phyloP scores from a whole-genome alignment of 1,139 yeast species.

The Blastobotrys indianensis region DNA sequence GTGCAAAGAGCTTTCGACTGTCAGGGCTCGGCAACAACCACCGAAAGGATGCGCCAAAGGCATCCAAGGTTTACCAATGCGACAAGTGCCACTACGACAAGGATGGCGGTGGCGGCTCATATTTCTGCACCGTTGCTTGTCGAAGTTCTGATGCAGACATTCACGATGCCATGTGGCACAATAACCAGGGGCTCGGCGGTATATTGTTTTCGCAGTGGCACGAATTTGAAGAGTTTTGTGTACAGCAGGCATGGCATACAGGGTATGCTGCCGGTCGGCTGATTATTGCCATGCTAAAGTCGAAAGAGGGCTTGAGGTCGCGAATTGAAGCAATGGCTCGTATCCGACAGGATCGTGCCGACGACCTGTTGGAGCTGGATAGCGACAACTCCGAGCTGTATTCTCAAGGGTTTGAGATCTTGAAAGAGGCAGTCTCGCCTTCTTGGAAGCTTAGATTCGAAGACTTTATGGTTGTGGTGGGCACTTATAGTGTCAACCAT shows the following conservation, averaged over 20 bases:
- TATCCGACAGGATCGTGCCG: conserved; percentile 62
- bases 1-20: conserved; percentile 58
- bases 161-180: conserved; percentile 60
- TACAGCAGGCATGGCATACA: conserved; percentile 62
- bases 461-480: conserved; percentile 56
- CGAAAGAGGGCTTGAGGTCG: conserved; percentile 32
- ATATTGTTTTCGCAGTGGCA: conserved; percentile 49
- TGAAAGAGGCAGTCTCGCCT: conserved; percentile 37
- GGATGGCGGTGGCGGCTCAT: conserved; percentile 14
- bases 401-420: conserved; percentile 47
- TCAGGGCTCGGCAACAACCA: conserved; percentile 14
- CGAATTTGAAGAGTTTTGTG: conserved; percentile 54
- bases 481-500: conserved; percentile 70
- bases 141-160: conserved; percentile 43
- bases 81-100: too few relatives aligned
- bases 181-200: conserved; percentile 25
- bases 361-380: conserved; percentile 17
- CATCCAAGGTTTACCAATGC: conserved; percentile 11
- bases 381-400: conserved; percentile 41
- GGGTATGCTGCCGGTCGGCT: conserved; percentile 60
- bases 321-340: conserved; percentile 57
- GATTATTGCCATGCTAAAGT: conserved; percentile 43
- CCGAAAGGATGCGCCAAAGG: too few relatives aligned
- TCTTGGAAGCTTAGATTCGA: conserved; percentile 42
- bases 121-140: conserved; percentile 25